Percentiles rank a stretch among this genome's conserved stretches.
phyloP scores from a whole-genome alignment of 495 filamentous ascomycete genomes.

The Penicillium manginii region DNA sequence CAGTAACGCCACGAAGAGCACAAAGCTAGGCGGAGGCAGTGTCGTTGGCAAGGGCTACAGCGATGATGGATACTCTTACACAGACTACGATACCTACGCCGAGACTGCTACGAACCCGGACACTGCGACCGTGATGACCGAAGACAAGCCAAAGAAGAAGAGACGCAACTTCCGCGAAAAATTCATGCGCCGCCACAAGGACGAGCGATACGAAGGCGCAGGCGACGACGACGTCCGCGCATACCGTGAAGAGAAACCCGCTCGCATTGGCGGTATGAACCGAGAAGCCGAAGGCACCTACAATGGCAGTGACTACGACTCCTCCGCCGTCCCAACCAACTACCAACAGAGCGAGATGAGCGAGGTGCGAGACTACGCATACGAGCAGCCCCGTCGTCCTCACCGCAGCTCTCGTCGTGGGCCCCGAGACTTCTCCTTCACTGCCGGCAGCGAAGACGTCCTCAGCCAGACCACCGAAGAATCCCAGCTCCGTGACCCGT shows the following conservation, averaged over 20 bases:
- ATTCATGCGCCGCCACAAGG: conserved; percentile 42
- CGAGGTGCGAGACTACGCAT: conserved; percentile 52
- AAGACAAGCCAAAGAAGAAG: conserved; percentile 47
- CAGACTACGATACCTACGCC: conserved; percentile 42
- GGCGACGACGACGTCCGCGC: conserved; percentile 74
- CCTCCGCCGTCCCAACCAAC: conserved; percentile 51
- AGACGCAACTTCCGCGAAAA: conserved; percentile 43
- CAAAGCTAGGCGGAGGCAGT: conserved; percentile 77
- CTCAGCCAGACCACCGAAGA: conserved; percentile 59
- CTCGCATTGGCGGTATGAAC: conserved; percentile 85
- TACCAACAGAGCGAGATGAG: conserved; percentile 58
- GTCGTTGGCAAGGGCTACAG: conserved; percentile 66
- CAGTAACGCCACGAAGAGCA: conserved; percentile 77
- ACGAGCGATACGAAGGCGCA: conserved; percentile 57
- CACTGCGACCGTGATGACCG: conserved; percentile 35
- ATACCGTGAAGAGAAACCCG: conserved; percentile 83
- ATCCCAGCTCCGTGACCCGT: conserved; percentile 45
- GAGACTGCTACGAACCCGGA: conserved; percentile 22
- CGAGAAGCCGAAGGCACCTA: conserved; percentile 72
- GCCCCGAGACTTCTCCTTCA: conserved; percentile 51
- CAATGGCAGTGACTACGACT: conserved; percentile 64
- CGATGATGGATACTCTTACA: conserved; percentile 58
- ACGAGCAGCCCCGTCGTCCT: conserved; percentile 21
- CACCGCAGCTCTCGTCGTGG: conserved; percentile 17
- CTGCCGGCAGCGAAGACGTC: conserved; percentile 56